These are phyloP conservation scores for Lepraria neglecta DNA, from an alignment of 495 filamentous ascomycete species.

Conservation along the genomic window DNA sequence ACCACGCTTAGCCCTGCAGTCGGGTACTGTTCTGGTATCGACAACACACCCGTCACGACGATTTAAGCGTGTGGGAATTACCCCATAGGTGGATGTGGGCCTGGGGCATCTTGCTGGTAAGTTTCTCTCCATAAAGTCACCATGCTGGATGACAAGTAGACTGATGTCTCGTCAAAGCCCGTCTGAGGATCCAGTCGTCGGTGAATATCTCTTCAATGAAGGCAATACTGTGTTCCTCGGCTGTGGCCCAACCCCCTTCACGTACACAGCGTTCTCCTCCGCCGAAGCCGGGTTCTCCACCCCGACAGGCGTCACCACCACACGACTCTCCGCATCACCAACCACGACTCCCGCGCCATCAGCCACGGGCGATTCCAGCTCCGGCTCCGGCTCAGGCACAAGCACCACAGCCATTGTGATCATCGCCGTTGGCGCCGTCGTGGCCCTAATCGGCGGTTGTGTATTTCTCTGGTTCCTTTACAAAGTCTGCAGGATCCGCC, in stretches of 20 bases:
- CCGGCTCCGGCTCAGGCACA: too few species aligned
- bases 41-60: slow-evolving; percentile 1
- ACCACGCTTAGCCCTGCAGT: neutral
- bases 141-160: neutral
- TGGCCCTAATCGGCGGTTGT: too few species aligned
- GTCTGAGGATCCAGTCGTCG: neutral
- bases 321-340: neutral
- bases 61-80: neutral
- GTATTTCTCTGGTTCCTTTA: slow-evolving; percentile 1
- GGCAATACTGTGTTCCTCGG: slow-evolving; percentile 1
- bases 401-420: neutral
- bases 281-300: neutral
- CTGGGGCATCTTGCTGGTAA: slow-evolving; percentile 10
- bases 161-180: neutral
- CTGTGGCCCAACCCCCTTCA: neutral
- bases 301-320: neutral
- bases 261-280: slow-evolving; percentile 1
- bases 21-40: neutral
- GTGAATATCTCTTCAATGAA: neutral
- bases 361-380: too few species aligned
- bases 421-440: too few species aligned
- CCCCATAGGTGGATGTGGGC: slow-evolving; percentile 7
- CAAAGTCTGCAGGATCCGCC: neutral
- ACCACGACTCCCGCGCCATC: neutral
- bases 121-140: neutral